Evolutionary conservation across 23 red algal genomes (phyloP).

Genomic region (Gracilaria vermiculophylla): DNA sequence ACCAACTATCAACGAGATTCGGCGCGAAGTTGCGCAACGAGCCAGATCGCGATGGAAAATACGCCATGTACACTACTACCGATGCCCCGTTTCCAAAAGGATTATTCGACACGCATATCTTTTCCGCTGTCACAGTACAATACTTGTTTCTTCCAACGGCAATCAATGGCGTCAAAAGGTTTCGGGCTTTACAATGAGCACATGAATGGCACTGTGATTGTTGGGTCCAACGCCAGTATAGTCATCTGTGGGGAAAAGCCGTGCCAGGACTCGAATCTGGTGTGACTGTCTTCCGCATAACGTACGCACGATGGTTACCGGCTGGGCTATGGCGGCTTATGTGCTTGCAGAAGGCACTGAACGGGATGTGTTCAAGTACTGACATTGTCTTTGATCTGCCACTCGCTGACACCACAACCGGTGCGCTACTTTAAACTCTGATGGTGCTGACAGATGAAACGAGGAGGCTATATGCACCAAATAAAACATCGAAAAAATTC

Average conservation of each 20-base stretch:
- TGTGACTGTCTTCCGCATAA: no score
- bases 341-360: no score
- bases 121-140: slow-evolving; percentile 26
- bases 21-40: not conserved
- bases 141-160: slow-evolving; percentile 10
- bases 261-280: no score
- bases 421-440: not conserved
- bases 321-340: no score
- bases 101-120: slow-evolving; percentile 43
- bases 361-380: no score
- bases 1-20: not conserved
- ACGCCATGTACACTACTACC: slow-evolving; percentile 23
- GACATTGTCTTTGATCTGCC: no score
- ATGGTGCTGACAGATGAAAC: slow-evolving; percentile 15
- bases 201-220: not conserved
- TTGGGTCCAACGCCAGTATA: not conserved
- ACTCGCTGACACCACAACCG: no score
- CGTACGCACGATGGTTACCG: no score
- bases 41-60: slow-evolving; percentile 8
- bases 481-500: slow-evolving; percentile 12
- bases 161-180: not conserved
- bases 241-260: no score
- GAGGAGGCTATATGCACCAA: slow-evolving; percentile 8
- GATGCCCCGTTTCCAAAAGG: slow-evolving; percentile 25
- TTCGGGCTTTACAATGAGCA: slow-evolving; percentile 39